Conservation (phyloP, 805 yeast genomes). For the Suhomyces vadensis region DNA sequence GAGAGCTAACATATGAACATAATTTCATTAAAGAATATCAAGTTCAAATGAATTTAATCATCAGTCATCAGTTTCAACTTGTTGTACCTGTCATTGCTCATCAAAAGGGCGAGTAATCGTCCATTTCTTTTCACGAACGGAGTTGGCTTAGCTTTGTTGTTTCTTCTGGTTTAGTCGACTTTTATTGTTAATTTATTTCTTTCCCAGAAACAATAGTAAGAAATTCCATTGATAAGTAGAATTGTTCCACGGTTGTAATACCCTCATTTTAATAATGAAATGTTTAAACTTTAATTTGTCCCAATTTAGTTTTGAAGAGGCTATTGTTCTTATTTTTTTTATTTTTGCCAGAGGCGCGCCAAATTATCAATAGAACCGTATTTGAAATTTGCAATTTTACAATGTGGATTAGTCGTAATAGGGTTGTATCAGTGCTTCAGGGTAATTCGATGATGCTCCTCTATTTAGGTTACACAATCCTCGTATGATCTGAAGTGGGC, state of each 20-base stretch:
- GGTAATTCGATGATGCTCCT: background rate
- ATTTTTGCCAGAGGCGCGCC: constrained; percentile 1
- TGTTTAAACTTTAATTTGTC: background rate
- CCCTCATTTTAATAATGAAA: background rate
- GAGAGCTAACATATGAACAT: too few relatives aligned
- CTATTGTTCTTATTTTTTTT: constrained; percentile 2
- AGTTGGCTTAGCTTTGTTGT: background rate
- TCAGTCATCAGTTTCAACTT: background rate
- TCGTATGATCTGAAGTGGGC: constrained; percentile 4
- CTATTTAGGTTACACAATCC: constrained; percentile 1
- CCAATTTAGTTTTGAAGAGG: background rate
- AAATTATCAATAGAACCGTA: background rate
- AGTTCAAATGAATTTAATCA: background rate
- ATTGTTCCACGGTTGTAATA: background rate
- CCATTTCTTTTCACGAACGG: background rate
- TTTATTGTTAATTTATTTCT: background rate
- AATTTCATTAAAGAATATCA: too few relatives aligned
- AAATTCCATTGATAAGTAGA: background rate
- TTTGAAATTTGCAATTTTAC: constrained; percentile 6
- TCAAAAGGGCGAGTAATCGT: background rate
- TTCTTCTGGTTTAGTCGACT: background rate
- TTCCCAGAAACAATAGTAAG: background rate
- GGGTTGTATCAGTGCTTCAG: background rate
- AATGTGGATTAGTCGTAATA: background rate
- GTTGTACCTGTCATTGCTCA: background rate